Percentiles rank a stretch among this genome's conserved stretches.
These are phyloP conservation scores for Chlorencoelia australis DNA, from an alignment of 2,329 filamentous ascomycete genomes.

Conservation along the genomic window DNA sequence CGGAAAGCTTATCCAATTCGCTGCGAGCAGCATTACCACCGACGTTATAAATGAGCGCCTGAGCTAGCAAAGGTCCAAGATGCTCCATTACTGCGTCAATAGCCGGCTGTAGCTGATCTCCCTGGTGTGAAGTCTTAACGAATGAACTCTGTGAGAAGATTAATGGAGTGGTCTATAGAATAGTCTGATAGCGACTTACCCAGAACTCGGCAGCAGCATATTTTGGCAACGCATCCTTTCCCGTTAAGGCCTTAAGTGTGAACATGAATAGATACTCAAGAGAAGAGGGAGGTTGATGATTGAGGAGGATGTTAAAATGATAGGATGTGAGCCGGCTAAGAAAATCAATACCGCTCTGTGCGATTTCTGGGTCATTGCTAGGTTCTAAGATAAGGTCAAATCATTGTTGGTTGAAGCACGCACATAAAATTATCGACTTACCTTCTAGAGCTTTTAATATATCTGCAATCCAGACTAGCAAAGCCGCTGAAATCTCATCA, in stretches of 20 bases:
- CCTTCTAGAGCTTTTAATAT: conserved; percentile 54
- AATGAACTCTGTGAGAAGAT: conserved; percentile 38
- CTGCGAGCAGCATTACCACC: conserved; percentile 59
- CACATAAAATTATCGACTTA: conserved; percentile 25
- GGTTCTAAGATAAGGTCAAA: conserved; percentile 32
- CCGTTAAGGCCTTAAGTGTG: conserved; percentile 57
- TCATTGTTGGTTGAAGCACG: not conserved
- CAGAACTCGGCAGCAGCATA: conserved; percentile 65
- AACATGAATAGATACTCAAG: conserved; percentile 64
- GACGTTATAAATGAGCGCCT: conserved; percentile 53
- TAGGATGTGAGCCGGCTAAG: conserved; percentile 48
- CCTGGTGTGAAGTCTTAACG: conserved; percentile 35
- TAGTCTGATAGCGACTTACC: conserved; percentile 34
- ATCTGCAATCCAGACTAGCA: conserved; percentile 52
- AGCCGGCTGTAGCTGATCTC: conserved; percentile 28
- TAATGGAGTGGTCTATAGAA: not conserved
- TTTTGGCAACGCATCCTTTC: conserved; percentile 67
- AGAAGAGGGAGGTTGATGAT: conserved; percentile 42
- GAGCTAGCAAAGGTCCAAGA: conserved; percentile 50
- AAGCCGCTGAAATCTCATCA: conserved; percentile 37
- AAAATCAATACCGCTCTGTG: conserved; percentile 66
- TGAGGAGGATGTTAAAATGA: conserved; percentile 51
- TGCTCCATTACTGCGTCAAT: conserved; percentile 43
- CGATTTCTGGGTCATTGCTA: conserved; percentile 58
- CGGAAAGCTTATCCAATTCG: conserved; percentile 60